phyloP scores from a whole-genome alignment of 768 basidiomycete genomes.

The Lentinula lateritia region DNA sequence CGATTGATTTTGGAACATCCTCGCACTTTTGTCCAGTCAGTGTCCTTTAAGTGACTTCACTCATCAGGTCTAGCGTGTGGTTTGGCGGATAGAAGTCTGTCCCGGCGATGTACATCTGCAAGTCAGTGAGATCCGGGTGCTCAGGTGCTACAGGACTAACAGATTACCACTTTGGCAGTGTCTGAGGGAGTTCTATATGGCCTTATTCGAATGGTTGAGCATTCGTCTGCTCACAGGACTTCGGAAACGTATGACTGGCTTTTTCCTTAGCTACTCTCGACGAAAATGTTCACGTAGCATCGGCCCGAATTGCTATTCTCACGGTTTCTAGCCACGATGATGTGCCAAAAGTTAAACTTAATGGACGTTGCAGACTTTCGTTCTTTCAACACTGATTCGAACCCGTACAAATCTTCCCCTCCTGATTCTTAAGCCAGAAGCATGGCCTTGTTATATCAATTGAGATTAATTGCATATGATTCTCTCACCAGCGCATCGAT shows the following conservation, averaged over 20 bases:
- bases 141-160: neutral
- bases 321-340: no score
- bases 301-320: no score
- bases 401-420: neutral
- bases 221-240: no score
- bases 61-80: neutral
- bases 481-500: neutral
- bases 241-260: no score
- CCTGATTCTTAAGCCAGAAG: constrained; percentile 1
- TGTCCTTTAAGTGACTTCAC: neutral
- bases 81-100: neutral
- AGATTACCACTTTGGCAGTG: neutral
- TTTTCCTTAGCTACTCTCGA: no score
- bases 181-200: neutral
- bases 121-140: neutral
- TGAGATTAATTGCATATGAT: neutral
- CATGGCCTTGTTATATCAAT: neutral
- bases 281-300: no score
- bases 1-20: neutral
- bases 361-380: no score
- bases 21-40: neutral
- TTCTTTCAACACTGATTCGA: neutral
- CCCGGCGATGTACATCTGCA: neutral
- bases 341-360: no score
- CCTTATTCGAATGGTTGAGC: no score